Evolutionary conservation across 2,329 filamentous ascomycete species (phyloP).

Genomic region (Cladobotryum mycophilum): DNA sequence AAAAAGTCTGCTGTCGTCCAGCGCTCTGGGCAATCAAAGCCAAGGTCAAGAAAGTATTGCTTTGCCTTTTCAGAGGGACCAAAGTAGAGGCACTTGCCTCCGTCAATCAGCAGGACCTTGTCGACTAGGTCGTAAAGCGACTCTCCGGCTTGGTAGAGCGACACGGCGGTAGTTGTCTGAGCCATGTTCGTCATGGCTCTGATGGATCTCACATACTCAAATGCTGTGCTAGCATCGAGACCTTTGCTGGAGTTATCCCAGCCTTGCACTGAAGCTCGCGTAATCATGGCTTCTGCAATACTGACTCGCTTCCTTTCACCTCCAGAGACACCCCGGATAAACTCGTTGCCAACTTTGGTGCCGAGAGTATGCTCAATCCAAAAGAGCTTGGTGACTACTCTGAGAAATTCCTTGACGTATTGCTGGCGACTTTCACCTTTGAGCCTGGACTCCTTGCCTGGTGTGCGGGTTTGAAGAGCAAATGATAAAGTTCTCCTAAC

Average conservation of each 20-base stretch:
- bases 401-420: constrained; percentile 45
- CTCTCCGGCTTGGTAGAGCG: constrained; percentile 66
- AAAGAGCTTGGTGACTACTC: constrained; percentile 63
- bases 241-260: constrained; percentile 73
- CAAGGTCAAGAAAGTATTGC: constrained; percentile 63
- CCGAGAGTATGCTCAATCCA: constrained; percentile 63
- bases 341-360: constrained; percentile 65
- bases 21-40: constrained; percentile 64
- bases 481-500: constrained; percentile 62
- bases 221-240: constrained; percentile 64
- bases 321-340: constrained; percentile 56
- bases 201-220: constrained; percentile 62
- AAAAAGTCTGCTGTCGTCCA: constrained; percentile 71
- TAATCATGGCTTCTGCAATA: constrained; percentile 61
- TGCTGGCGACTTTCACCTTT: constrained; percentile 55
- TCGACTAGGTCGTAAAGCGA: constrained; percentile 63
- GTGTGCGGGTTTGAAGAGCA: constrained; percentile 59
- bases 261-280: constrained; percentile 56
- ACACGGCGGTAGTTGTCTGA: constrained; percentile 62
- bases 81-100: constrained; percentile 67
- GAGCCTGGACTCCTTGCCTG: constrained; percentile 40
- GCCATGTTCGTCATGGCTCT: constrained; percentile 64
- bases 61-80: constrained; percentile 58
- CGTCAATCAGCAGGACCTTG: constrained; percentile 68
- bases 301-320: constrained; percentile 69